These are phyloP conservation scores for Hypoxylon perforatum DNA, from an alignment of 495 filamentous ascomycete species.

Conservation along the genomic window DNA sequence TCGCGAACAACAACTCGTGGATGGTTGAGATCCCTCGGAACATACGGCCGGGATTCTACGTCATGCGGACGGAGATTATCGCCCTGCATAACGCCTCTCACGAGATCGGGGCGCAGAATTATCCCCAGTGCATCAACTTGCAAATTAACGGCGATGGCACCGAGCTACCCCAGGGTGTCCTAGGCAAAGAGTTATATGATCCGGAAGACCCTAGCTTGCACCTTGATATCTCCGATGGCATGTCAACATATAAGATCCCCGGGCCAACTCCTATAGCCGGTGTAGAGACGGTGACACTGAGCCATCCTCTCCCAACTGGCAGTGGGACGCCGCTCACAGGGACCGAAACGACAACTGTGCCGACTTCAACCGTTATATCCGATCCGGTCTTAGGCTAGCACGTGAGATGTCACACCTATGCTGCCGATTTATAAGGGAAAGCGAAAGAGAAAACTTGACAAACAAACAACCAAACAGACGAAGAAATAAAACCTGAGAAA, in stretches of 20 bases:
- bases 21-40: slow-evolving; percentile 71
- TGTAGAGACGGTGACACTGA: slow-evolving; percentile 31
- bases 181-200: slow-evolving; percentile 48
- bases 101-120: slow-evolving; percentile 74
- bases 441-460: too few relatives aligned
- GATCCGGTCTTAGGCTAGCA: too few relatives aligned
- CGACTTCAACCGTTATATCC: slow-evolving; percentile 3
- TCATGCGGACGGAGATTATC: slow-evolving; percentile 80
- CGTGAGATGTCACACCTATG: too few relatives aligned
- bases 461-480: too few relatives aligned
- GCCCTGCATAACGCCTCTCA: slow-evolving; percentile 72
- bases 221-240: slow-evolving; percentile 54
- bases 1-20: slow-evolving; percentile 73
- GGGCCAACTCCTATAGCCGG: slow-evolving; percentile 61
- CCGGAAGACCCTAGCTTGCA: slow-evolving; percentile 48
- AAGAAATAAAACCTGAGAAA: too few relatives aligned
- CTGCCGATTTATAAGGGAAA: too few relatives aligned
- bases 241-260: slow-evolving; percentile 62
- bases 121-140: slow-evolving; percentile 78
- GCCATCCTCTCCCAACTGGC: slow-evolving; percentile 36
- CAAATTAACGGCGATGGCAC: slow-evolving; percentile 41
- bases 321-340: slow-evolving; percentile 25
- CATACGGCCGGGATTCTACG: slow-evolving; percentile 73
- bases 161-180: slow-evolving; percentile 51
- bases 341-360: neutral